Base-by-base conservation (phyloP, 306 rosid genomes). In the Crataegus laevigata region DNA sequence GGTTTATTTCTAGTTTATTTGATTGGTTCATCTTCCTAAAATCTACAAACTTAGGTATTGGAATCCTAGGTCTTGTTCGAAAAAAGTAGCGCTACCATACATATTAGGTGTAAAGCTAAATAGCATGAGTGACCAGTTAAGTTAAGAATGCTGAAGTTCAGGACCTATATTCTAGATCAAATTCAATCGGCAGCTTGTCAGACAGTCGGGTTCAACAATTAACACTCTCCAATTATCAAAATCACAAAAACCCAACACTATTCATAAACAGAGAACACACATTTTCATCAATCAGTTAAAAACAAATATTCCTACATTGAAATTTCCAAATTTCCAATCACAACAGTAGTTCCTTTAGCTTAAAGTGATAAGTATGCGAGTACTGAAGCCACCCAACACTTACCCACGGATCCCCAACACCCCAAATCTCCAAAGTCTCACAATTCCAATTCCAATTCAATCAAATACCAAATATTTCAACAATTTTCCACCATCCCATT, bases 401-500 rank as follows among this genome's bases (percentile, higher is more conserved):
- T n/a, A 19, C 43, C 76, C 72, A 13, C 62, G 36, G 42, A 29
- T 40, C 67, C 36, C 70, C 43, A 63, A 45, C 45, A 67, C 19
- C 57, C 59, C 70, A 57, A 36, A 66, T 30, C 47, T n/a, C 22
- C 58, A 30, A 79, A 72, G 1, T 24, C 38, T n/a, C 78, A 50
- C 8, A 40, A 30, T 25, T 30, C 40, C 80, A 57, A 40, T 17
- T 59, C 32, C 13, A 77, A 77, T 73, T 59, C 78, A 69, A 66
- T 65, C 64, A 62, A 42, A 73, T 32, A 55, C 34, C 68, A 60
- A 55, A 38, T 21, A 5, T 32, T 12, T 18, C 70, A 58, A 57
- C 17, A 45, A 34, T 40, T 4, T 34, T 32, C 38, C 24, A 45
- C 78, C 10, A 70, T 75, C 68, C 62, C 24, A 75, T 30, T 74